Conservation (phyloP, 2,329 filamentous ascomycete species). For the Fusarium continuum region DNA sequence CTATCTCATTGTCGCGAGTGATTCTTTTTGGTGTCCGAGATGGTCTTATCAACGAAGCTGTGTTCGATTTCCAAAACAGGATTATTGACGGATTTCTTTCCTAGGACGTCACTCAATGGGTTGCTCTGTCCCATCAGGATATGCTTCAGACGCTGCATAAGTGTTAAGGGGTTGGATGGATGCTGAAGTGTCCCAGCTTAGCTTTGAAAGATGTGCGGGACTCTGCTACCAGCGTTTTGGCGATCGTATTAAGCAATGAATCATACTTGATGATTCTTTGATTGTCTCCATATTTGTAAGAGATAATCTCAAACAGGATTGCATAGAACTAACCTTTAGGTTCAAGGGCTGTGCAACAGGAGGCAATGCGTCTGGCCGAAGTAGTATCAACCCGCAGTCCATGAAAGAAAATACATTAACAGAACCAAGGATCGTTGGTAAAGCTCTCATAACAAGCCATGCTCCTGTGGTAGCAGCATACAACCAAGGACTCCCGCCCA, state of each 20-base stretch:
- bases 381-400: conserved; percentile 40
- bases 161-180: conserved; percentile 50
- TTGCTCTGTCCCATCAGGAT: conserved; percentile 75
- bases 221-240: conserved; percentile 54
- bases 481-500: conserved; percentile 45
- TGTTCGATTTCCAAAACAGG: conserved; percentile 66
- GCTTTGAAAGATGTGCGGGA: conserved; percentile 51
- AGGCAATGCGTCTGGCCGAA: conserved; percentile 47
- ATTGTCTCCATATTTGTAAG: conserved; percentile 49
- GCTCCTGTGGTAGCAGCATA: conserved; percentile 47
- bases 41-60: conserved; percentile 69
- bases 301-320: accelerated
- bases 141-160: conserved; percentile 49
- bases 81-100: conserved; percentile 67
- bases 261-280: conserved; percentile 53
- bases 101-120: conserved; percentile 66
- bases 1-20: conserved; percentile 72
- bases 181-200: conserved; percentile 44
- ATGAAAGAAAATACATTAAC: conserved; percentile 47
- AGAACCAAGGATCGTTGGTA: conserved; percentile 50
- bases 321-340: background rate
- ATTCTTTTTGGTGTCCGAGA: conserved; percentile 71
- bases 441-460: conserved; percentile 50
- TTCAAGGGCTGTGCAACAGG: conserved; percentile 47
- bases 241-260: conserved; percentile 51